Evolutionary conservation across 2,329 filamentous ascomycete genomes (phyloP).

Genomic region (Pochonia chlamydosporia): DNA sequence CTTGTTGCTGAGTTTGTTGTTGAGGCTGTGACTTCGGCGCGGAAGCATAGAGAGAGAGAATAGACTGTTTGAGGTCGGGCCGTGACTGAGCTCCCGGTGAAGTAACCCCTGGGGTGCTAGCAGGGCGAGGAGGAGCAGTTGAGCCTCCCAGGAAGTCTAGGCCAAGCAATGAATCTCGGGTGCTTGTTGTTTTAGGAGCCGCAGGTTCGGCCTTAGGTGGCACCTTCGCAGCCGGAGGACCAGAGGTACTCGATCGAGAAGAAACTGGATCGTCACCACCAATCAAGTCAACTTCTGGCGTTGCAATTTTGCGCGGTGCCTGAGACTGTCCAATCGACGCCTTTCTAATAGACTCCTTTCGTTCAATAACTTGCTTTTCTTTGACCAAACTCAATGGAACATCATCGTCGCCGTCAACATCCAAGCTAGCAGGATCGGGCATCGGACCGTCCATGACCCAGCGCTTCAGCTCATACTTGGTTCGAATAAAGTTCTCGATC

Average conservation of each 20-base stretch:
- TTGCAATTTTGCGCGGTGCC: constrained; percentile 24
- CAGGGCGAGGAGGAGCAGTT: constrained; percentile 69
- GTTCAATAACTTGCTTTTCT: constrained; percentile 59
- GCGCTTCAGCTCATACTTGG: constrained; percentile 97
- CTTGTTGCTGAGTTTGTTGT: constrained; percentile 27
- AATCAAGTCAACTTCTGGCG: constrained; percentile 71
- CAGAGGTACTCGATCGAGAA: constrained; percentile 69
- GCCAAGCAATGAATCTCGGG: constrained; percentile 85
- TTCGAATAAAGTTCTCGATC: constrained; percentile 99
- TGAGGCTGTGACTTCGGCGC: constrained; percentile 68
- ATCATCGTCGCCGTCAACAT: constrained; percentile 81
- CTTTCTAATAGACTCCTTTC: constrained; percentile 57
- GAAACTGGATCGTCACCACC: constrained; percentile 65
- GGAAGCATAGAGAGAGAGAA: constrained; percentile 88
- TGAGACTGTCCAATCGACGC: constrained; percentile 42
- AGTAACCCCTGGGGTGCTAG: constrained; percentile 67
- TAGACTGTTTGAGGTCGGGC: constrained; percentile 94
- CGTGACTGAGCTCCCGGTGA: constrained; percentile 62
- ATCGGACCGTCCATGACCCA: constrained; percentile 99
- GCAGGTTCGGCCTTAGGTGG: constrained; percentile 57
- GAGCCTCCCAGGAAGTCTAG: constrained; percentile 84
- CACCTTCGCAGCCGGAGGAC: constrained; percentile 54
- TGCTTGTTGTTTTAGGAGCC: constrained; percentile 62
- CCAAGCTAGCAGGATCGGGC: constrained; percentile 84
- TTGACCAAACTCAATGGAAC: constrained; percentile 58